Evolutionary conservation across 1,284 basidiomycete genomes (phyloP).

Genomic region (Leccinum subrobustum): DNA sequence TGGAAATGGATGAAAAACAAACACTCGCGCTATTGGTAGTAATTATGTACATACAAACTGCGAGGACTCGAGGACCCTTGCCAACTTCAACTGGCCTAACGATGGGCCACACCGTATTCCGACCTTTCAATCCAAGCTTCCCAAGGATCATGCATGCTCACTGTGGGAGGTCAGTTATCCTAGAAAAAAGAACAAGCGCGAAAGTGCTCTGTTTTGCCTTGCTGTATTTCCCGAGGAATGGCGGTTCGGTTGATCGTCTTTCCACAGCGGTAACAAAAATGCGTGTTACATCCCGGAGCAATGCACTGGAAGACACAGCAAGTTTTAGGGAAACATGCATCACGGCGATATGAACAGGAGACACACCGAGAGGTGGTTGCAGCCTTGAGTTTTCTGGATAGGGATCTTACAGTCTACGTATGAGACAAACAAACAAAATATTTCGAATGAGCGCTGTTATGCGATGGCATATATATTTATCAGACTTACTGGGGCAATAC

Average conservation of each 20-base stretch:
- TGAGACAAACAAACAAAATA: not conserved
- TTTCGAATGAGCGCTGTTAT: not conserved
- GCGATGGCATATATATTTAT: too few relatives aligned
- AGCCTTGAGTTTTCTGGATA: conserved; percentile 54
- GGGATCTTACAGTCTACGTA: conserved; percentile 55
- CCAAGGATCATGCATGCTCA: not conserved
- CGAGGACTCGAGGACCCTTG: not conserved
- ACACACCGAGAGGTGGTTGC: conserved; percentile 65
- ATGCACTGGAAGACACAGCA: conserved; percentile 42
- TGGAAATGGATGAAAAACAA: too few relatives aligned
- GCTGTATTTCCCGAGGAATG: conserved; percentile 40
- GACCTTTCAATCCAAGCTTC: not conserved
- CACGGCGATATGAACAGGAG: not conserved
- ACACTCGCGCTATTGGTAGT: not conserved
- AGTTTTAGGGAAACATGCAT: not conserved
- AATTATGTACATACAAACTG: not conserved
- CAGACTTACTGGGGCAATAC: conserved; percentile 50
- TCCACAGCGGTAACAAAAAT: conserved; percentile 63
- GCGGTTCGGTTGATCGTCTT: conserved; percentile 49
- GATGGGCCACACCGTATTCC: not conserved
- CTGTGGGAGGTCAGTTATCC: not conserved
- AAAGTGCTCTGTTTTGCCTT: conserved; percentile 47
- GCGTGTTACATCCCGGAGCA: conserved; percentile 57
- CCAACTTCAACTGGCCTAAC: not conserved
- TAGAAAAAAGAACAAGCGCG: conserved; percentile 37